Evolutionary conservation across 106 monocot genomes (phyloP), one percentile per base, ranked within the genome.

Genomic region (Dendrobium catenatum): DNA sequence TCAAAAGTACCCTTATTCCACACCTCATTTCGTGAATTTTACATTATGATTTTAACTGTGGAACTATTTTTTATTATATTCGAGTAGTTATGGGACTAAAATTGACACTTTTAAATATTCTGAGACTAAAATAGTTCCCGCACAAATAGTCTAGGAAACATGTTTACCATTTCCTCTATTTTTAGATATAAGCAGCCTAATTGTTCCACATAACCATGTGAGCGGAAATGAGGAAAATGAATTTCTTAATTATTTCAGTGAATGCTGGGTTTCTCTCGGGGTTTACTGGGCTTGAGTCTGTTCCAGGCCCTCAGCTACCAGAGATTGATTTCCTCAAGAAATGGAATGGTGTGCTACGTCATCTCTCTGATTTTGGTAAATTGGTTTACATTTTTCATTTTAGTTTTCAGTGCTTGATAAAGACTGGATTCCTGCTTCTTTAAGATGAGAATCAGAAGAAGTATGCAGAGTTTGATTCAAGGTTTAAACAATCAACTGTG

Each of bases 391-490:
- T 56, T 43, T 31, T n/a, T 22, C 4, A 42, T 26, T n/a, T 66
- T 66, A 6, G 22, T 55, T 10, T 44, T 75, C 41, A 20, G 74
- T 42, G 20, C 19, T 75, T 43, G 44, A 20, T 43, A 9, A 29
- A 33, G 10, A 37, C 40, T 44, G 18, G 43, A 9, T 72, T 20
- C 20, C 68, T n/a, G 16, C 18, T 33, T 66, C 15, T 66, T 83
- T 73, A 58, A 87, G 87, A 81, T 40, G 81, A 78, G 41, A 87
- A 87, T 47, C 84, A 84, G 68, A 87, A 87, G 81, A 84, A 81
- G 75, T 87, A 87, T 56, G 81, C 87, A 18, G 87, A 87, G 75
- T 74, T 84, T 22, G 87, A 87, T 44, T 79, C 81, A 10, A 87
- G 79, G 54, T 87, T 87, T 81, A 84, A 79, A 75, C 81, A 81